Evolutionary conservation across 305 asterid species (phyloP), one percentile per base, ranked within the genome.

Genomic region (Fraxinus baroniana): DNA sequence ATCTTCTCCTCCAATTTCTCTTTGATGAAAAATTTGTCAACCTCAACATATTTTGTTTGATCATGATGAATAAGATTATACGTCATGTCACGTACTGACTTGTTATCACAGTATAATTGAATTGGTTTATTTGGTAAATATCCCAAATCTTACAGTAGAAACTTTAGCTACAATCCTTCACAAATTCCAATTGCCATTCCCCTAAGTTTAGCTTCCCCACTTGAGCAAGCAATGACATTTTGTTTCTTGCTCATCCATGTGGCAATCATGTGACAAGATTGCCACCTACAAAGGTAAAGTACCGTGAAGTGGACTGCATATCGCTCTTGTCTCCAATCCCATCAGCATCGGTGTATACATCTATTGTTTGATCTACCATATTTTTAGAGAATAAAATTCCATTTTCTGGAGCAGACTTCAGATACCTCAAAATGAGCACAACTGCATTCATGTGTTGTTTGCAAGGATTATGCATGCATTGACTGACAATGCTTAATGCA

Each of bases 31-130:
- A 77, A 77, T 39, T 20, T 64, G 10, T 62, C 78, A 1, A 82
- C 15, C 17, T 77, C 72, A 1, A 41, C 77, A 28, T 78, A 30
- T 39, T 64, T 77, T 64, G 75, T 77, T 7, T 78, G 26, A 28
- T 66, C 78, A 49, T 74, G 75, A 62, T 83, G 60, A 62, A 83
- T 73, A 15, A 2, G 70, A 77, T 71, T 82, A 15, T 80, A 71
- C 7, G 74, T 18, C 10, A 46, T 82, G 10, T 82, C 66, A 33
- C 75, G 46, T 44, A 75, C 28, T 64, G 60, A 37, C 24, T 70
- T 82, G 32, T 41, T 77, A 12, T 82, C 79, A 82, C 64, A 82
- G 44, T 8, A 77, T 17, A 78, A 78, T 30, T 3, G 39, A 24
- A 82, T 82, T 2, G 78, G 57, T 76, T 46, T 77, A 1, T 9